Conservation (phyloP, 1,284 basidiomycete genomes). For the Butyriboletus regius region DNA sequence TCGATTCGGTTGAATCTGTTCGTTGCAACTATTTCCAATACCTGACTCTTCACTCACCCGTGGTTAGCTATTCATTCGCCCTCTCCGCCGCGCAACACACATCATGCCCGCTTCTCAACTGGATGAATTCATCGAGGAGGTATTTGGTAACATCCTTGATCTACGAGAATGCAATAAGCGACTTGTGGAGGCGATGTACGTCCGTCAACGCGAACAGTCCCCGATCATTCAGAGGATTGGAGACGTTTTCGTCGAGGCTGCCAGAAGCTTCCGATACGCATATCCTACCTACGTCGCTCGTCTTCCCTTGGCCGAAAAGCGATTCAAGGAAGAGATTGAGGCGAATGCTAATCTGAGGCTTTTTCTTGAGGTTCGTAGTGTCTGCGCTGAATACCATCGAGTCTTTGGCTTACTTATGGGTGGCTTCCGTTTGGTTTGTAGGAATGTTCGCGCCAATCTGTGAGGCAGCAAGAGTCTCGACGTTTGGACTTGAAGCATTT, state of each 20-base stretch:
- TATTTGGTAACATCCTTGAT: slow-evolving; percentile 83
- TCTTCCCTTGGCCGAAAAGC: slow-evolving; percentile 77
- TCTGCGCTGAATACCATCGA: background rate
- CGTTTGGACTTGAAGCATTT: slow-evolving; percentile 84
- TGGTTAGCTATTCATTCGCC: slow-evolving; percentile 66
- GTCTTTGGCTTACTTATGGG: slow-evolving; percentile 5
- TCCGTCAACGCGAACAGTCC: slow-evolving; percentile 80
- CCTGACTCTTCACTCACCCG: background rate
- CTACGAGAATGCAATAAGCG: slow-evolving; percentile 75
- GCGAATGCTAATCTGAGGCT: slow-evolving; percentile 74
- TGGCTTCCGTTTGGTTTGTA: slow-evolving; percentile 15
- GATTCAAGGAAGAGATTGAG: slow-evolving; percentile 78
- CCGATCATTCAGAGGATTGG: slow-evolving; percentile 82
- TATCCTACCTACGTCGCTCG: slow-evolving; percentile 85
- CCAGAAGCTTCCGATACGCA: slow-evolving; percentile 77
- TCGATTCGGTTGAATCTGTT: slow-evolving; percentile 76
- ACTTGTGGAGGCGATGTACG: slow-evolving; percentile 77
- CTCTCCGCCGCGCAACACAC: slow-evolving; percentile 63
- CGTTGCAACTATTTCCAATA: slow-evolving; percentile 12
- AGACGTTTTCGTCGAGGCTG: slow-evolving; percentile 83
- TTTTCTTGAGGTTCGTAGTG: slow-evolving; percentile 72
- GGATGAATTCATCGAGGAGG: slow-evolving; percentile 75
- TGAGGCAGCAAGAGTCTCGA: slow-evolving; percentile 61
- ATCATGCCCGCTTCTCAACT: slow-evolving; percentile 62
- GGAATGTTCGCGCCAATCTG: slow-evolving; percentile 55